These are phyloP conservation scores for Penicillium sp. DNA, from an alignment of 2,329 filamentous ascomycete genomes.

Conservation along the genomic window DNA sequence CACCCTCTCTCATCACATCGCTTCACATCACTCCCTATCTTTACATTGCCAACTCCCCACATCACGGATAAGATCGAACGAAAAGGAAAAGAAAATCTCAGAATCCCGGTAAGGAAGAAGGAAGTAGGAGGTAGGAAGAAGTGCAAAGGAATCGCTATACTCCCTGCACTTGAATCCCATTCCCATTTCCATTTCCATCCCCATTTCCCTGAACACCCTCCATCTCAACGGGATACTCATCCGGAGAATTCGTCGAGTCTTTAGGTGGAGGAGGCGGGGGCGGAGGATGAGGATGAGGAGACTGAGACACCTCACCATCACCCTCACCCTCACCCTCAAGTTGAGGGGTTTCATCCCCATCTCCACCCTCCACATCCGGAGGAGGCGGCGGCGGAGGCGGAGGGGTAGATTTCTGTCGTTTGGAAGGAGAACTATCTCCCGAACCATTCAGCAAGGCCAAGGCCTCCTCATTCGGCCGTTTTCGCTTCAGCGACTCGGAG, in stretches of 20 bases:
- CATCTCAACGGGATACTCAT: not conserved
- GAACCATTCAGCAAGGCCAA: not conserved
- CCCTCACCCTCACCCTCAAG: slow-evolving; percentile 15
- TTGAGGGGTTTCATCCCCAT: slow-evolving; percentile 9
- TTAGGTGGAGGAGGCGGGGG: slow-evolving; percentile 17
- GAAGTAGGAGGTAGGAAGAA: not conserved
- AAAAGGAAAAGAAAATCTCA: not conserved
- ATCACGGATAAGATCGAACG: no score
- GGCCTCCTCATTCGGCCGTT: slow-evolving; percentile 10
- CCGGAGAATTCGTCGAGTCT: slow-evolving; percentile 1
- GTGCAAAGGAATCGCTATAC: slow-evolving; percentile 10
- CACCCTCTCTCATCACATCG: no score
- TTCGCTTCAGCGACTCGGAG: slow-evolving; percentile 5
- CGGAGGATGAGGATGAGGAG: no score
- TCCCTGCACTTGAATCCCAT: slow-evolving; percentile 10
- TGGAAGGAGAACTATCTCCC: slow-evolving; percentile 52
- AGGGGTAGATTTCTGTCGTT: slow-evolving; percentile 56
- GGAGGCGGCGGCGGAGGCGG: slow-evolving; percentile 43
- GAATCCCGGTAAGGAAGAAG: no score
- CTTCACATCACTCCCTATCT: no score
- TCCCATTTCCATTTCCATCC: slow-evolving; percentile 2
- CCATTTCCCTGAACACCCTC: not conserved
- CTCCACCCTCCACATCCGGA: slow-evolving; percentile 24
- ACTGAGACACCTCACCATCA: slow-evolving; percentile 10
- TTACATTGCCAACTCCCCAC: no score